Evolutionary conservation across 257 asterid genomes (phyloP).

Genomic region (Rehmannia glutinosa): DNA sequence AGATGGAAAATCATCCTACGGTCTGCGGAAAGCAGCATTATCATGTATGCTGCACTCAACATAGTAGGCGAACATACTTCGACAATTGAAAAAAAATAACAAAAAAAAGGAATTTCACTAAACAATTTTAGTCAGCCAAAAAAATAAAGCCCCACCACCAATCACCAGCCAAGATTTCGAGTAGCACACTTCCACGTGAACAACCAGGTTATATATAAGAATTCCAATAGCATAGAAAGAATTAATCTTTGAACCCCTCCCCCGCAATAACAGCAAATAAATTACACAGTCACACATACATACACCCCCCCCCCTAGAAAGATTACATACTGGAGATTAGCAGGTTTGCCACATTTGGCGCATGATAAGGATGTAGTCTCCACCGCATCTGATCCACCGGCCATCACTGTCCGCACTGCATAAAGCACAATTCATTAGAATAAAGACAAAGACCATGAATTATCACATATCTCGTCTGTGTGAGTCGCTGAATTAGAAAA

Average conservation of each 20-base stretch:
- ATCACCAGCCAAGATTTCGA: no score
- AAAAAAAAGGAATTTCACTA: no score
- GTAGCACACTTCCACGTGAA: no score
- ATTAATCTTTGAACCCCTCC: background rate
- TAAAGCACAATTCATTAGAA: constrained; percentile 14
- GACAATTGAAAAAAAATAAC: no score
- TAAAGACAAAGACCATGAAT: background rate
- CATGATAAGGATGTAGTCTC: constrained; percentile 48
- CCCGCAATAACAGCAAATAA: background rate
- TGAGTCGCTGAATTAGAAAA: background rate
- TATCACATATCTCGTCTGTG: background rate
- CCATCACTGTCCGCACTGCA: constrained; percentile 38
- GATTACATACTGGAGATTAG: constrained; percentile 71
- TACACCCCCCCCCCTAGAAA: no score
- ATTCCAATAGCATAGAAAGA: background rate
- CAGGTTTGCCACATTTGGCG: constrained; percentile 84
- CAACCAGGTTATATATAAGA: background rate
- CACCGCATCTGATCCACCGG: constrained; percentile 62
- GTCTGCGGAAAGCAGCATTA: no score
- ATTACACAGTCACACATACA: background rate
- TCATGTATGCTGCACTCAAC: no score
- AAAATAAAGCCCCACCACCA: background rate
- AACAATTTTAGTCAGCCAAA: background rate
- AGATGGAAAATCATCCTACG: no score
- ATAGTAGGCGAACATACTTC: no score